phyloP scores from a whole-genome alignment of 805 yeast genomes.

The Metschnikowia borealis region DNA sequence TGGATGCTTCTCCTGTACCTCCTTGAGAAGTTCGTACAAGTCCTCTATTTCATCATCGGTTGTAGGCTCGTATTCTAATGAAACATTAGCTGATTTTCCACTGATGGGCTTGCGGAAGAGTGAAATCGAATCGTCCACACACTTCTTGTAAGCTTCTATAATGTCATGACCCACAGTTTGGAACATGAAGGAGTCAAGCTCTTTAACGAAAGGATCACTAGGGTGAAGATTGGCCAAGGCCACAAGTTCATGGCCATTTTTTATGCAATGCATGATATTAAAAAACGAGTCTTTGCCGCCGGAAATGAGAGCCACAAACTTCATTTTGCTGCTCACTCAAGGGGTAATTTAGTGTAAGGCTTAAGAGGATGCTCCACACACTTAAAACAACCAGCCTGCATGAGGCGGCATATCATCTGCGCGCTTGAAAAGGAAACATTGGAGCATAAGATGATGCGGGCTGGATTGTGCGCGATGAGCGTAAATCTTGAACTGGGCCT shows the following conservation, averaged over 20 bases:
- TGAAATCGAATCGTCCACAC: slow-evolving; percentile 63
- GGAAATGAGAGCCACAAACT: slow-evolving; percentile 84
- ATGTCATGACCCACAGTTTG: slow-evolving; percentile 95
- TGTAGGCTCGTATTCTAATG: slow-evolving; percentile 66
- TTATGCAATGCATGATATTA: slow-evolving; percentile 81
- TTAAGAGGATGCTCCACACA: slow-evolving; percentile 1
- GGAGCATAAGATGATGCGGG: slow-evolving; percentile 1
- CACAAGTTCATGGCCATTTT: slow-evolving; percentile 77
- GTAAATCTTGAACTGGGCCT: slow-evolving; percentile 1
- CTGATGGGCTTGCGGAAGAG: slow-evolving; percentile 63
- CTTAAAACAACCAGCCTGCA: background rate
- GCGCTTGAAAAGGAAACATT: background rate
- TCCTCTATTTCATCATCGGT: slow-evolving; percentile 86
- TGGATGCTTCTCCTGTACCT: slow-evolving; percentile 54
- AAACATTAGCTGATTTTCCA: slow-evolving; percentile 61
- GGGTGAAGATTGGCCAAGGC: slow-evolving; percentile 88
- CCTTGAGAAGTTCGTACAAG: slow-evolving; percentile 49
- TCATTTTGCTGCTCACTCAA: slow-evolving; percentile 48
- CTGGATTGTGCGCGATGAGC: background rate
- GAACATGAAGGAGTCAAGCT: slow-evolving; percentile 92
- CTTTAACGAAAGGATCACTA: slow-evolving; percentile 38
- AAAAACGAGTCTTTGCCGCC: slow-evolving; percentile 97
- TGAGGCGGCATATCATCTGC: background rate
- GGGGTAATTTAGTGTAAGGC: background rate
- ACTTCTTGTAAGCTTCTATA: slow-evolving; percentile 58